These are phyloP conservation scores for Cytospora schulzeri DNA, from an alignment of 2,329 filamentous ascomycete genomes.

Conservation along the genomic window DNA sequence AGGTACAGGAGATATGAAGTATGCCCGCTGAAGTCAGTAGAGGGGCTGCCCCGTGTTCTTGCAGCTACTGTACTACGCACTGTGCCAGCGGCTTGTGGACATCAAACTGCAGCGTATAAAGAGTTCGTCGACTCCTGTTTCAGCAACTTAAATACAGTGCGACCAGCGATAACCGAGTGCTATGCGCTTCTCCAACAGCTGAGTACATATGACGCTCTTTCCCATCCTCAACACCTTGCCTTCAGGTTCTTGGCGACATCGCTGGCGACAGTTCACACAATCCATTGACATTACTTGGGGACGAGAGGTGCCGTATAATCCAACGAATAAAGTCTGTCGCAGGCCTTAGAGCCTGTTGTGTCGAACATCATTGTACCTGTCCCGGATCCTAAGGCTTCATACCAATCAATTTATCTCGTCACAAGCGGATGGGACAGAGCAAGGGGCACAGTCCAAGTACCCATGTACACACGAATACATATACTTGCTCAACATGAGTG, in stretches of 20 bases:
- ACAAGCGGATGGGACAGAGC: constrained; percentile 5
- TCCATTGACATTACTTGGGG: too few relatives aligned
- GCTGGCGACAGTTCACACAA: not conserved
- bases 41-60: not conserved
- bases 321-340: not conserved
- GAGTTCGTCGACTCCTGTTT: not conserved
- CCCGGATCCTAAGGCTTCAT: not conserved
- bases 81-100: not conserved
- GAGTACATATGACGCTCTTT: not conserved
- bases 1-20: too few relatives aligned
- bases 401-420: not conserved
- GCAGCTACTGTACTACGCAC: constrained; percentile 10
- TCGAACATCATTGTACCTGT: not conserved
- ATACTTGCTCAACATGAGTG: constrained; percentile 64
- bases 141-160: not conserved
- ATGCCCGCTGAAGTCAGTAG: not conserved
- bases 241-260: not conserved
- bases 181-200: not conserved
- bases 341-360: not conserved
- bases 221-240: not conserved
- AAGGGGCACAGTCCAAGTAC: not conserved
- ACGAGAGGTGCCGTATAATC: not conserved
- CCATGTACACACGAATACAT: not conserved
- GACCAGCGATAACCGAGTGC: not conserved
- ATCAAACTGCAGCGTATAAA: not conserved